Evolutionary conservation across 257 asterid species (phyloP).

Genomic region (Capsicum baccatum): DNA sequence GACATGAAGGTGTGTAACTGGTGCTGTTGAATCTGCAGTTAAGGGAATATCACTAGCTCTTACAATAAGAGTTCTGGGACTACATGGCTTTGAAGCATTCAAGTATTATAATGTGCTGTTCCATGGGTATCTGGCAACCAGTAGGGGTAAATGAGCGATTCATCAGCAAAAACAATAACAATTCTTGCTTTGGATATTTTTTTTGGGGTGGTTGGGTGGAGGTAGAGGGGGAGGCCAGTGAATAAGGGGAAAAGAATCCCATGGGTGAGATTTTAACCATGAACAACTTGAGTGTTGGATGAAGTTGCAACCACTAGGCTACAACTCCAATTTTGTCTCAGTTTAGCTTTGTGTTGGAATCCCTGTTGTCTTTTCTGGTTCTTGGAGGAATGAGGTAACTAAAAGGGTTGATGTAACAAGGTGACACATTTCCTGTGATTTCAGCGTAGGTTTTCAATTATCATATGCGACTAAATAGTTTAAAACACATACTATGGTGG

Average conservation of each 20-base stretch:
- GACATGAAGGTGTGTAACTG: neutral
- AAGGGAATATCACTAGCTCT: neutral
- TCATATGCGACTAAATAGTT: neutral
- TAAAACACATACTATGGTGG: neutral
- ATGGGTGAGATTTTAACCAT: neutral
- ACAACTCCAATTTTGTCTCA: neutral
- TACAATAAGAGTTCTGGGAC: neutral
- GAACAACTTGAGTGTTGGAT: neutral
- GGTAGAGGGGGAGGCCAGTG: neutral
- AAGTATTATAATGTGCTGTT: neutral
- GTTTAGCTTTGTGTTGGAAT: conserved; percentile 14
- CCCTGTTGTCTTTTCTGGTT: conserved; percentile 8
- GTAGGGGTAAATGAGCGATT: neutral
- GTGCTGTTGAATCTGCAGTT: neutral
- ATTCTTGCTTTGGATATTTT: neutral
- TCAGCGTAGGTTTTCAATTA: neutral
- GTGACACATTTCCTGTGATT: neutral
- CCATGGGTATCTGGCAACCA: neutral
- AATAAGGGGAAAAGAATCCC: neutral
- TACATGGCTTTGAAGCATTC: neutral
- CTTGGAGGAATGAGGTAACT: conserved; percentile 1
- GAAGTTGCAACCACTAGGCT: conserved; percentile 20
- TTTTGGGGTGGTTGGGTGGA: neutral
- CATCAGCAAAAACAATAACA: neutral
- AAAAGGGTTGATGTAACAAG: neutral